A percentile compares a stretch with the other conserved stretches of the same genome.
phyloP scores from a whole-genome alignment of 768 basidiomycete genomes.

The Leccinum imitatum region DNA sequence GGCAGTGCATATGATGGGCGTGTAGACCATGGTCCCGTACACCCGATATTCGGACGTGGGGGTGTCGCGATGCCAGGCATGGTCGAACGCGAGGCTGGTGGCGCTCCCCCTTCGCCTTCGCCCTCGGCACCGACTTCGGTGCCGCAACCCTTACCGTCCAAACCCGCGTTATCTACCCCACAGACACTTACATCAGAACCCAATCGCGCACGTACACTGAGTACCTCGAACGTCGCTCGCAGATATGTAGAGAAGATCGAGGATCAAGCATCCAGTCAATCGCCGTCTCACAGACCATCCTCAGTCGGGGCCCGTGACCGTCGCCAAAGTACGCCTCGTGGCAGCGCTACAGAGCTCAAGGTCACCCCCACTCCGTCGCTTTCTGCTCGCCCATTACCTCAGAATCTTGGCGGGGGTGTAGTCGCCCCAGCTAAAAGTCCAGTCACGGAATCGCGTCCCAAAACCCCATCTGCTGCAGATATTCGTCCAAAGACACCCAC shows the following conservation, averaged over 20 bases:
- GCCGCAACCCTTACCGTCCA: conserved; percentile 4
- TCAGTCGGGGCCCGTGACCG: conserved; percentile 42
- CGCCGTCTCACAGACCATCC: conserved; percentile 28
- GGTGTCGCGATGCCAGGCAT: conserved; percentile 79
- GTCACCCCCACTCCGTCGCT: conserved; percentile 12
- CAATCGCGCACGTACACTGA: conserved; percentile 32
- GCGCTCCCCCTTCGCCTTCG: conserved; percentile 6
- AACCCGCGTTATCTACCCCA: background rate
- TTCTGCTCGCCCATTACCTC: conserved; percentile 20
- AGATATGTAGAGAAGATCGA: conserved; percentile 40
- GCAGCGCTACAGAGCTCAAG: conserved; percentile 18
- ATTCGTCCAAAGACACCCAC: conserved; percentile 21
- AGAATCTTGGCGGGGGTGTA: conserved; percentile 16
- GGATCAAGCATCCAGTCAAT: conserved; percentile 34
- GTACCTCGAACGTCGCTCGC: conserved; percentile 36
- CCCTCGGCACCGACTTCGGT: conserved; percentile 8
- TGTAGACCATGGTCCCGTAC: conserved; percentile 49
- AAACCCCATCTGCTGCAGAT: conserved; percentile 19
- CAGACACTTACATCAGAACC: conserved; percentile 17
- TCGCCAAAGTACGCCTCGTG: conserved; percentile 49
- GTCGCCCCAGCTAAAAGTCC: conserved; percentile 15
- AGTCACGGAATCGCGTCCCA: conserved; percentile 21
- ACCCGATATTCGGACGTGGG: conserved; percentile 75
- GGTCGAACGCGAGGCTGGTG: conserved; percentile 28
- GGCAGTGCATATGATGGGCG: conserved; percentile 69